Conservation (phyloP, 495 filamentous ascomycete species). For the Cercophora sp. region DNA sequence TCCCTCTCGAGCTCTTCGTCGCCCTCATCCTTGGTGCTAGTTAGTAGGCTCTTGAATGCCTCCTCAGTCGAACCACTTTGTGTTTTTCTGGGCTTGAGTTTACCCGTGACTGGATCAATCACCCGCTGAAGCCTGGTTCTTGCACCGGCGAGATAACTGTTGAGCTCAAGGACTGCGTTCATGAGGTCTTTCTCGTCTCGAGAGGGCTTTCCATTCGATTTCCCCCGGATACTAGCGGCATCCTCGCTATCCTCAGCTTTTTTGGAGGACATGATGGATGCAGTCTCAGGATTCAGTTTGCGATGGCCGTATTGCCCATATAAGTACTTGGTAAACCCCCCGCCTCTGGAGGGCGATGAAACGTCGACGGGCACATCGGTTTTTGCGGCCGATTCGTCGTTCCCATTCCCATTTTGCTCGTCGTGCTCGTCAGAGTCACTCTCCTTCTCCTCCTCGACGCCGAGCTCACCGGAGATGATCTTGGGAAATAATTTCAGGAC, state of each 20-base stretch:
- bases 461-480: constrained; percentile 77
- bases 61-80: constrained; percentile 52
- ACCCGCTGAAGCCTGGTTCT: constrained; percentile 76
- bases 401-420: constrained; percentile 42
- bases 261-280: constrained; percentile 61
- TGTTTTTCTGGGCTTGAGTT: constrained; percentile 57
- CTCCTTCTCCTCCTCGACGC: constrained; percentile 37
- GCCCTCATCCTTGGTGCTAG: constrained; percentile 43
- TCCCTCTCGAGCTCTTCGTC: constrained; percentile 64
- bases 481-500: constrained; percentile 83
- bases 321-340: constrained; percentile 48
- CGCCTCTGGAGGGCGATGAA: constrained; percentile 39
- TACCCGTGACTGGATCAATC: constrained; percentile 69
- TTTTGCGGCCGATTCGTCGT: constrained; percentile 39
- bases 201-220: constrained; percentile 36
- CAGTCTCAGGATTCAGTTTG: constrained; percentile 54
- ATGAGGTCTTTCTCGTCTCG: constrained; percentile 79
- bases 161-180: constrained; percentile 73
- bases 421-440: constrained; percentile 37
- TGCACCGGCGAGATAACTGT: constrained; percentile 79
- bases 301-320: constrained; percentile 50
- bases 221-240: constrained; percentile 40
- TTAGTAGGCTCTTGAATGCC: constrained; percentile 46
- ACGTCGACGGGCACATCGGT: constrained; percentile 27
- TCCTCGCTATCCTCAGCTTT: constrained; percentile 45